phyloP scores from a whole-genome alignment of 2,329 filamentous ascomycete genomes.

The Ophiocordyceps robertsii region DNA sequence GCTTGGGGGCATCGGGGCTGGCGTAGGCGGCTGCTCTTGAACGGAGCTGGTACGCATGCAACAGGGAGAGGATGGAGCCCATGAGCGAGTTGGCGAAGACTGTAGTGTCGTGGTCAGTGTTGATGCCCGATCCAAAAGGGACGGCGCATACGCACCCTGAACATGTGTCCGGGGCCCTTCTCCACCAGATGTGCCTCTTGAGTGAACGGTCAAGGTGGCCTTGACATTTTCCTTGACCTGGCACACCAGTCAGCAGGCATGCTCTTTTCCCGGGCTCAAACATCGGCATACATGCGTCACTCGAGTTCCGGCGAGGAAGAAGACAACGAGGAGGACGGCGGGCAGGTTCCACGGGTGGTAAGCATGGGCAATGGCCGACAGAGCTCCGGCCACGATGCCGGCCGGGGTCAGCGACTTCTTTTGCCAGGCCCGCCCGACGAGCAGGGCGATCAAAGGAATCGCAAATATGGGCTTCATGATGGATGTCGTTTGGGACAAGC shows the following conservation, averaged over 20 bases:
- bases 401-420: constrained; percentile 66
- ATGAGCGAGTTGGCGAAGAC: constrained; percentile 78
- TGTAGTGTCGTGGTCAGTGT: constrained; percentile 9
- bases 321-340: constrained; percentile 69
- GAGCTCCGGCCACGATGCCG: constrained; percentile 57
- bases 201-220: constrained; percentile 63
- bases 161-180: constrained; percentile 75
- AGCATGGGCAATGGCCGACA: constrained; percentile 70
- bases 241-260: constrained; percentile 5
- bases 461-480: constrained; percentile 46
- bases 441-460: constrained; percentile 40
- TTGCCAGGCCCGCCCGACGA: constrained; percentile 55
- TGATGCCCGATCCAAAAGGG: not conserved
- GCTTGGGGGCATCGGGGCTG: constrained; percentile 15
- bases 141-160: constrained; percentile 40
- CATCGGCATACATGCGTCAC: constrained; percentile 56
- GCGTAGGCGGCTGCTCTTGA: constrained; percentile 28
- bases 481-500: not conserved
- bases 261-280: not conserved
- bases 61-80: constrained; percentile 50
- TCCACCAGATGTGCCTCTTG: constrained; percentile 58
- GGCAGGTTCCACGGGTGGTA: constrained; percentile 90
- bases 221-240: constrained; percentile 84
- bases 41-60: constrained; percentile 47
- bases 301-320: constrained; percentile 74